Base-by-base conservation (phyloP, 169 alveolate genomes). In the Amoebophrya sp. region DNA sequence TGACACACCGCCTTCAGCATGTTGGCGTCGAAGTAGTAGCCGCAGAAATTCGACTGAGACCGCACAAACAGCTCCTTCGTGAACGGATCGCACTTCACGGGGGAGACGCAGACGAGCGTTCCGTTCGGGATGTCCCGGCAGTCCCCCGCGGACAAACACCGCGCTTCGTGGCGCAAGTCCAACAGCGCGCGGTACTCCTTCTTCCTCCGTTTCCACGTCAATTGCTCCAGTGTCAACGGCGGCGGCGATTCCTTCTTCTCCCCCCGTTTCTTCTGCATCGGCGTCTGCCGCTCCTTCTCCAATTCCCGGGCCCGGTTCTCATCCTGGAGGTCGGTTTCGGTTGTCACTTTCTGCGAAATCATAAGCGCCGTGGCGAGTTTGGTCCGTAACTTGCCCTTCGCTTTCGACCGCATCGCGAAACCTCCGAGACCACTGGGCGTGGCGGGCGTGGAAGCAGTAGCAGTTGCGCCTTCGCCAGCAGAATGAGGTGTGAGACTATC, bases 21-120 rank as follows among this genome's bases (percentile, higher is more conserved):
- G 83, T n/a, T 18, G 35, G 83, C 83, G 35, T 66, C 83, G 83
- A 66, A 66, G 83, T 66, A 66, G 83, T 66, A 66, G 38, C 83
- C 83, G 35, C 83, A 66, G 35, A 66, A 66, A 25, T 66, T 66
- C 2, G 32, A 0, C 35, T 66, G 32, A 0, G 83, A 2, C 39
- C 32, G 12, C 0, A 66, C 83, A 25, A 66, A 66, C 83, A 66
- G 35, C 35, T 66, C 83, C 83, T n/a, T 18, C 10, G 83, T 66
- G 38, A 25, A 3, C 39, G 83, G 83, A 66, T 66, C 83, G 83
- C 1, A 7, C 83, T 66, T 66, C 35, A 66, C 83, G 7, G 35
- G 38, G 7, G 83, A 2, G 35, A 66, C 83, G 83, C 83, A 66
- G 83, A 66, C 83, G 32, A 66, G 35, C 39, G 83, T 66, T 2